phyloP scores from a whole-genome alignment of 495 filamentous ascomycete genomes.

The Ramalina peruviana region DNA sequence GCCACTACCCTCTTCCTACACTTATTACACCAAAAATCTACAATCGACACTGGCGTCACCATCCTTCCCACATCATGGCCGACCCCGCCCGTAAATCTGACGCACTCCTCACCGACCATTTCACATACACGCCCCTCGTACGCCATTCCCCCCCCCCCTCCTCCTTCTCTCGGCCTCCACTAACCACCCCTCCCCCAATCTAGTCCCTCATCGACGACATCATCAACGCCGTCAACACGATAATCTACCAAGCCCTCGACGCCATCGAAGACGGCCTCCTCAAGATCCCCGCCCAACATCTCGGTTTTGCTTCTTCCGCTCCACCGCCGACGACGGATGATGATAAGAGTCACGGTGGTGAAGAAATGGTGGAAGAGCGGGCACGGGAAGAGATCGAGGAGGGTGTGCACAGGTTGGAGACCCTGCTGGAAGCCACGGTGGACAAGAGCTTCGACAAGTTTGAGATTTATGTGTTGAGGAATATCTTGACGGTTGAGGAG shows the following conservation, averaged over 20 bases:
- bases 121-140: slow-evolving; percentile 86
- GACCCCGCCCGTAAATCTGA: slow-evolving; percentile 7
- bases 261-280: slow-evolving; percentile 70
- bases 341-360: slow-evolving; percentile 29
- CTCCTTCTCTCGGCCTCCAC: slow-evolving; percentile 3
- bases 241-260: slow-evolving; percentile 73
- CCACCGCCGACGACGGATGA: slow-evolving; percentile 33
- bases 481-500: slow-evolving; percentile 65
- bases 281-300: slow-evolving; percentile 48
- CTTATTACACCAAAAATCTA: too few relatives aligned
- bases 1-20: too few relatives aligned
- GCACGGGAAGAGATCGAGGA: slow-evolving; percentile 72
- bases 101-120: slow-evolving; percentile 78
- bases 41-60: too few relatives aligned
- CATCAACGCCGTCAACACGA: slow-evolving; percentile 86
- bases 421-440: slow-evolving; percentile 68
- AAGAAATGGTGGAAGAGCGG: slow-evolving; percentile 20
- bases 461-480: slow-evolving; percentile 74
- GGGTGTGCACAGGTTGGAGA: slow-evolving; percentile 86
- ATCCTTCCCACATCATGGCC: slow-evolving; percentile 1
- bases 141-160: slow-evolving; percentile 18
- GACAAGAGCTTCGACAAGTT: slow-evolving; percentile 70
- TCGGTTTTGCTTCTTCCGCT: slow-evolving; percentile 52
- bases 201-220: slow-evolving; percentile 93
- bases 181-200: slow-evolving; percentile 10